These are phyloP conservation scores for Fusarium hostae DNA, from an alignment of 2,329 filamentous ascomycete genomes.

Conservation along the genomic window DNA sequence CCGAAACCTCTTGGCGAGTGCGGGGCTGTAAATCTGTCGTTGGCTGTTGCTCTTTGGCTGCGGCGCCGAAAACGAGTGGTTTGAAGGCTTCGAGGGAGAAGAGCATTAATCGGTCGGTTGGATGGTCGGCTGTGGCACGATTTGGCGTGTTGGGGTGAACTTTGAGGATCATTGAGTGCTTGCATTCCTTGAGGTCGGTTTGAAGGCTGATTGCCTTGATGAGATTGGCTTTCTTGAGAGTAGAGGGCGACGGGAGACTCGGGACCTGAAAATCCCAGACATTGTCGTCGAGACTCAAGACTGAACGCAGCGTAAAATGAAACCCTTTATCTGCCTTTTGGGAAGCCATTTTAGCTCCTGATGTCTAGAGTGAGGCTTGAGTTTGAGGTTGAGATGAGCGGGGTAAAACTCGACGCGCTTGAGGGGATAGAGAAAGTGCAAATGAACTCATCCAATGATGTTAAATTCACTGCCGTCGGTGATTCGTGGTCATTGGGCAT, in stretches of 20 bases:
- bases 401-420: fast-evolving
- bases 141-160: background rate
- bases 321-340: background rate
- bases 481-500: background rate
- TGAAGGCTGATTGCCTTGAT: background rate
- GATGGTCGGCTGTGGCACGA: background rate
- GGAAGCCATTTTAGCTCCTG: fast-evolving
- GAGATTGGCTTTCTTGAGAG: fast-evolving
- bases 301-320: background rate
- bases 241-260: background rate
- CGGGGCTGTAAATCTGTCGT: background rate
- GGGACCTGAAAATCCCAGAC: background rate
- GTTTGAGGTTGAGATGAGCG: too few species aligned
- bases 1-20: background rate
- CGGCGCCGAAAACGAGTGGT: background rate
- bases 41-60: background rate
- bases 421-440: fast-evolving
- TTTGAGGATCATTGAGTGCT: background rate
- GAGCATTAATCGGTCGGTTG: background rate
- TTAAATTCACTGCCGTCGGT: background rate
- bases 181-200: background rate
- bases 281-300: background rate
- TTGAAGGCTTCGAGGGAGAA: background rate
- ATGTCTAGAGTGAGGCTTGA: background rate
- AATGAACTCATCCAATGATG: background rate